These are phyloP conservation scores for Thalassiosira profunda DNA, from an alignment of 108 stramenopile species.

Conservation along the genomic window DNA sequence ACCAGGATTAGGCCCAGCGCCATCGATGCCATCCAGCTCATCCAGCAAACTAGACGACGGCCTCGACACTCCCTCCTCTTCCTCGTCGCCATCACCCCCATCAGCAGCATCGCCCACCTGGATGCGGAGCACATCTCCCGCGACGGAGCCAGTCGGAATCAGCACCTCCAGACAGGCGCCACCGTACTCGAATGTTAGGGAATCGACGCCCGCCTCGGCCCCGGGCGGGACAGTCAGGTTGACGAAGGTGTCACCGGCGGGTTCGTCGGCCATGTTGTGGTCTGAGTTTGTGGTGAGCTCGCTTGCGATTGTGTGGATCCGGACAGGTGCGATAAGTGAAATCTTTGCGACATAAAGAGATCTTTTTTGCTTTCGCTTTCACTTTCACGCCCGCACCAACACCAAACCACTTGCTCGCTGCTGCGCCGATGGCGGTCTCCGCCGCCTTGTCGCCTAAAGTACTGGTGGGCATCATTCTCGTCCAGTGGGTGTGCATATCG, in stretches of 20 bases:
- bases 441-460: no score
- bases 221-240: conserved; percentile 64
- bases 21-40: conserved; percentile 20
- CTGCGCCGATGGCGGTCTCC: no score
- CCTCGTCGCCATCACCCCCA: not conserved
- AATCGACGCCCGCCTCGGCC: conserved; percentile 66
- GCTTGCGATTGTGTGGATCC: no score
- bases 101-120: conserved; percentile 39
- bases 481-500: no score
- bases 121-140: conserved; percentile 72
- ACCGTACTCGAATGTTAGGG: conserved; percentile 56
- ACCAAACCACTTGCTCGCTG: no score
- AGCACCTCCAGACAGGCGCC: conserved; percentile 57
- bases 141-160: conserved; percentile 52
- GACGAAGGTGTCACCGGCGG: conserved; percentile 9
- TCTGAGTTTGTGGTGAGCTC: no score
- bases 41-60: conserved; percentile 14
- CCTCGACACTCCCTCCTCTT: not conserved
- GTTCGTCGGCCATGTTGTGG: conserved; percentile 1
- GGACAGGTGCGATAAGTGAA: no score
- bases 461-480: no score
- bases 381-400: no score
- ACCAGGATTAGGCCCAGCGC: not conserved
- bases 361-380: no score
- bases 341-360: no score